Conservation (phyloP, 108 stramenopile genomes). For the Schizochytrium sp. region DNA sequence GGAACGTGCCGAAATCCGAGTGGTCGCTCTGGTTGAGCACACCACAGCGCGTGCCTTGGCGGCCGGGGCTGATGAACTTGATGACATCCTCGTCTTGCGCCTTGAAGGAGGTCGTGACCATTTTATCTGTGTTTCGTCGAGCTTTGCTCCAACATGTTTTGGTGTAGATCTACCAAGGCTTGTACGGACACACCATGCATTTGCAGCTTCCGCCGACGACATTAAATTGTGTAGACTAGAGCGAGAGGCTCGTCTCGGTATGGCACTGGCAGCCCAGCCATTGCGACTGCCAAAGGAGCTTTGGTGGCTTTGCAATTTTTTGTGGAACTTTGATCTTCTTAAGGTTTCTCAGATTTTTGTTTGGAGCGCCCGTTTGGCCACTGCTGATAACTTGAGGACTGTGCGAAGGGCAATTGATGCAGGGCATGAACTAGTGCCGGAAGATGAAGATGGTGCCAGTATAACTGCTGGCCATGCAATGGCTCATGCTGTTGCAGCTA, state of each 20-base stretch:
- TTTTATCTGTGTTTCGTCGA: conserved; percentile 86
- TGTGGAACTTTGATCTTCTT: not conserved
- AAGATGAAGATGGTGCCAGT: conserved; percentile 68
- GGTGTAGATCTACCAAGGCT: conserved; percentile 91
- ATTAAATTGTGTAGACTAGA: not conserved
- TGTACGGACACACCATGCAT: conserved; percentile 71
- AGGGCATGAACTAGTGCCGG: conserved; percentile 77
- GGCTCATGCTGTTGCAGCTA: conserved; percentile 81
- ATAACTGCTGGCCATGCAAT: not conserved
- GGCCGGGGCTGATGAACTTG: conserved; percentile 84
- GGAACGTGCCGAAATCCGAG: conserved; percentile 80
- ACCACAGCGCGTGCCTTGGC: conserved; percentile 84
- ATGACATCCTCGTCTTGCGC: conserved; percentile 90
- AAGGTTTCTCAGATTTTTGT: conserved; percentile 77
- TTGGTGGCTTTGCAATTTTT: conserved; percentile 92
- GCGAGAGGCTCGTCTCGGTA: not conserved
- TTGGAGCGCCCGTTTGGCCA: conserved; percentile 72
- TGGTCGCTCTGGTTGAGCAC: conserved; percentile 85
- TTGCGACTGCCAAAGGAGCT: conserved; percentile 94
- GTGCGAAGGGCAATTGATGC: conserved; percentile 88
- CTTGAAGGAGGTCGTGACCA: conserved; percentile 94
- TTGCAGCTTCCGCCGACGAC: not conserved
- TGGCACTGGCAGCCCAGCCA: not conserved
- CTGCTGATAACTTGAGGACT: conserved; percentile 81
- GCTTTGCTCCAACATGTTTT: conserved; percentile 89